Evolutionary conservation across 352 stramenopile species (phyloP).

Genomic region (Phytophthora fragariaefolia): DNA sequence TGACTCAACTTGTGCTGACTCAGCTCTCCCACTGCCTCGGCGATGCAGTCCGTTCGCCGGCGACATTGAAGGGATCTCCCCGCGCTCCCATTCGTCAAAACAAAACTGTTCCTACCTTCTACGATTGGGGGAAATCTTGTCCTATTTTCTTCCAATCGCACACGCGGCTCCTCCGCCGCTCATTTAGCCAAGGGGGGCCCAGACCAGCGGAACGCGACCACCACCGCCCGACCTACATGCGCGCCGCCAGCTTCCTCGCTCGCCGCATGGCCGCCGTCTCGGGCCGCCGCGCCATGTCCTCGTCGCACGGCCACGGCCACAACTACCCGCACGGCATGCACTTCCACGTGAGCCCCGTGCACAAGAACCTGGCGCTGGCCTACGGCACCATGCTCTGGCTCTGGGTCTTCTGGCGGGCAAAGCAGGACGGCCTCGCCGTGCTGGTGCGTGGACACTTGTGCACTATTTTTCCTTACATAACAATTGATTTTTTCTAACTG

Average conservation of each 20-base stretch:
- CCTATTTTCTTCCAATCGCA: slow-evolving; percentile 26
- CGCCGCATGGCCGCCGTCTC: slow-evolving; percentile 51
- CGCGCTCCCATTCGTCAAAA: neutral
- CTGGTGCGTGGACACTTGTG: slow-evolving; percentile 53
- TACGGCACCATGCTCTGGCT: slow-evolving; percentile 92
- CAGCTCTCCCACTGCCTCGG: no score
- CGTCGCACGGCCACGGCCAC: slow-evolving; percentile 56
- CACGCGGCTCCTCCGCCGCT: slow-evolving; percentile 20
- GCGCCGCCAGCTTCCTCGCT: slow-evolving; percentile 56
- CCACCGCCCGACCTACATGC: slow-evolving; percentile 29
- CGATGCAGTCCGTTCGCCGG: neutral
- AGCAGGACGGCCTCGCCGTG: slow-evolving; percentile 83
- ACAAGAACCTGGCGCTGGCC: slow-evolving; percentile 89
- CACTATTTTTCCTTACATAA: neutral
- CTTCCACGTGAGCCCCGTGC: slow-evolving; percentile 88
- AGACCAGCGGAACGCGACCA: slow-evolving; percentile 29
- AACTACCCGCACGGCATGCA: slow-evolving; percentile 88
- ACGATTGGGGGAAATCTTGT: slow-evolving; percentile 13
- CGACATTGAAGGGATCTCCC: neutral
- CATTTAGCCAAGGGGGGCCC: slow-evolving; percentile 25
- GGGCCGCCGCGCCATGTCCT: slow-evolving; percentile 67
- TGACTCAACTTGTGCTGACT: no score
- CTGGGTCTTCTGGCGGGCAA: slow-evolving; percentile 91
- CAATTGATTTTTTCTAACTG: neutral
- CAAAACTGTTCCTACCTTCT: neutral